Evolutionary conservation across 805 yeast genomes (phyloP).

Genomic region (Komagataella mondaviorum): DNA sequence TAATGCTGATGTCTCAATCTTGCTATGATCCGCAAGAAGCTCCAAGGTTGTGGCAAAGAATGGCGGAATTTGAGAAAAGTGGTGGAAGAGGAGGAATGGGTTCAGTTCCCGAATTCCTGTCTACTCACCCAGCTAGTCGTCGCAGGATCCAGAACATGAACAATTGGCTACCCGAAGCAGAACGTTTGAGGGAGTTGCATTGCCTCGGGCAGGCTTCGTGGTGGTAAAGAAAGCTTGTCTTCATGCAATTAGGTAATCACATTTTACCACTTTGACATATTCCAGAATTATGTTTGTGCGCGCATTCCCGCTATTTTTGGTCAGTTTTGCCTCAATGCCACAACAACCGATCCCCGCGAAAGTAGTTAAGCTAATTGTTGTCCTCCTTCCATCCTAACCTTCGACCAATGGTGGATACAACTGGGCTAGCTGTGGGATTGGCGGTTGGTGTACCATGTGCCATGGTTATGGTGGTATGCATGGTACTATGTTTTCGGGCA

Average conservation of each 20-base stretch:
- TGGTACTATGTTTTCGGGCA: slow-evolving; percentile 18
- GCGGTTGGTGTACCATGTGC: slow-evolving; percentile 25
- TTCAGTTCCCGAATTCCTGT: slow-evolving; percentile 43
- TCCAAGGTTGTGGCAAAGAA: slow-evolving; percentile 68
- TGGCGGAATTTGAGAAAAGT: slow-evolving; percentile 40
- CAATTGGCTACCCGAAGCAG: slow-evolving; percentile 53
- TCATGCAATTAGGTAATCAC: not conserved
- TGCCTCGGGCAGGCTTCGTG: not conserved
- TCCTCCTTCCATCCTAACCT: not conserved
- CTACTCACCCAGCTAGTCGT: slow-evolving; percentile 84
- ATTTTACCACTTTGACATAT: not conserved
- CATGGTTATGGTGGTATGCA: slow-evolving; percentile 14
- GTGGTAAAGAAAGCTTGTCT: not conserved
- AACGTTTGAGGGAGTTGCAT: slow-evolving; percentile 9
- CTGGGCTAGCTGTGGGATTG: slow-evolving; percentile 13
- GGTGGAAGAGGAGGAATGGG: slow-evolving; percentile 16
- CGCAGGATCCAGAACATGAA: slow-evolving; percentile 57
- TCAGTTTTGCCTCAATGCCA: not conserved
- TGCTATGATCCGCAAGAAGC: slow-evolving; percentile 76
- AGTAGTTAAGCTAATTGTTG: not conserved
- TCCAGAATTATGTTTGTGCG: not conserved
- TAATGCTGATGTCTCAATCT: slow-evolving; percentile 82
- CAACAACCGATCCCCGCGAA: not conserved
- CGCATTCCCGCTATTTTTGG: not conserved
- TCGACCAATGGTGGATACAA: not conserved